Base-by-base conservation (phyloP, 2,329 filamentous ascomycete genomes). In the Xylariaceae sp. region DNA sequence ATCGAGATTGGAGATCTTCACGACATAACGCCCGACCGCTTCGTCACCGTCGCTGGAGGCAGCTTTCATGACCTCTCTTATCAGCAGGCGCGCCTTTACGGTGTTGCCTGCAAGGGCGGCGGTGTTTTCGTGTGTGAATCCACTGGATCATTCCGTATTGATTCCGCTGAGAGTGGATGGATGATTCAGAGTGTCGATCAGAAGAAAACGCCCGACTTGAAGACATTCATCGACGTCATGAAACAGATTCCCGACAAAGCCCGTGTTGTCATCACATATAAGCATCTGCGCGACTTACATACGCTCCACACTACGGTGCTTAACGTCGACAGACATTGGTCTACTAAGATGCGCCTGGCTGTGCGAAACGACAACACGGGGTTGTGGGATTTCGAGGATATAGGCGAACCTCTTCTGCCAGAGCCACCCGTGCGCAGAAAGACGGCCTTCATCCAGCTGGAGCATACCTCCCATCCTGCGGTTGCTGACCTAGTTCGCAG, bases 61-160 rank as follows among this genome's bases (percentile, higher is more conserved):
- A 93, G 92, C 60, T 97, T 99, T 79, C 95, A 99, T 76, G 86
- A 96, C 72, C 80, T 99, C 15, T 99, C 95, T 0, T 99, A 99
- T 73, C 94, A 99, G 72, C 92, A 97, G 75, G 92, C 94, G n/a
- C 87, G 94, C 8, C 82, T 97, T 3, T 97, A 97, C 73, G 93
- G 92, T 39, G 92, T 99, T 59, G 87, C 92, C 8, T 89, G 92
- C 68, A 88, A 92, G 73, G 94, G 94, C 39, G 69, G 69, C 2
- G 69, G 69, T 11, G 92, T 99, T 15, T 99, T 90, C 72, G 88
- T 97, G 60, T 97, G 92, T 71, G 94, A 99, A 75, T 90, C 93
- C 4, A 89, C 90, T 1, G 94, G 94, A 2, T 96, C 94, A 0
- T 99, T 97, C 80, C 88, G 92, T 54, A 90, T 99, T 64, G 94